A percentile compares a stretch with the other conserved stretches of the same genome.
These are phyloP conservation scores for Litsea cubeba DNA, from an alignment of 164 flowering plant species.

Conservation along the genomic window DNA sequence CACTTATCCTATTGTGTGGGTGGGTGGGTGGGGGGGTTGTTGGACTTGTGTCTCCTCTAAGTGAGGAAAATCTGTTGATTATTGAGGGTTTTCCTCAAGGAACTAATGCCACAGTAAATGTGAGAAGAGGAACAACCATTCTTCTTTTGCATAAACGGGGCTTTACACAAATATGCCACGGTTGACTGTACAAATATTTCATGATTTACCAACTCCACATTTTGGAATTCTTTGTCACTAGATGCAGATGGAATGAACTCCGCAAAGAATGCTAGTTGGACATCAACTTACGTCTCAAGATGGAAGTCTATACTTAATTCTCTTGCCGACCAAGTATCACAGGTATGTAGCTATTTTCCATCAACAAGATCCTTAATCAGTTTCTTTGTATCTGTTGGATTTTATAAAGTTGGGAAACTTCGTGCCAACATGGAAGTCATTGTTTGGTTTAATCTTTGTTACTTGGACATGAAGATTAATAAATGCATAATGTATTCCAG, in stretches of 20 bases:
- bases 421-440: too few species aligned
- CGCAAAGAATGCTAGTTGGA: conserved; percentile 23
- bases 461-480: too few species aligned
- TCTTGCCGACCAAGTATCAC: conserved; percentile 85
- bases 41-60: too few species aligned
- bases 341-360: conserved; percentile 40
- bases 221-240: conserved; percentile 5
- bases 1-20: too few species aligned
- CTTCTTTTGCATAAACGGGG: neutral
- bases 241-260: conserved; percentile 43
- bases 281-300: conserved; percentile 19
- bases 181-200: neutral
- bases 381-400: too few species aligned
- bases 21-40: too few species aligned
- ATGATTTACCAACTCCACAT: neutral
- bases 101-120: too few species aligned
- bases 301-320: conserved; percentile 82
- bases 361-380: neutral
- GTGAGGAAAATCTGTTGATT: too few species aligned
- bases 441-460: too few species aligned
- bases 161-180: neutral
- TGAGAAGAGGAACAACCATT: neutral
- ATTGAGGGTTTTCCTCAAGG: too few species aligned
- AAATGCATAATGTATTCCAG: too few species aligned
- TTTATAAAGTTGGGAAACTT: too few species aligned